Conservation (phyloP, 2,329 filamentous ascomycete genomes). For the Aspergillus sp. region DNA sequence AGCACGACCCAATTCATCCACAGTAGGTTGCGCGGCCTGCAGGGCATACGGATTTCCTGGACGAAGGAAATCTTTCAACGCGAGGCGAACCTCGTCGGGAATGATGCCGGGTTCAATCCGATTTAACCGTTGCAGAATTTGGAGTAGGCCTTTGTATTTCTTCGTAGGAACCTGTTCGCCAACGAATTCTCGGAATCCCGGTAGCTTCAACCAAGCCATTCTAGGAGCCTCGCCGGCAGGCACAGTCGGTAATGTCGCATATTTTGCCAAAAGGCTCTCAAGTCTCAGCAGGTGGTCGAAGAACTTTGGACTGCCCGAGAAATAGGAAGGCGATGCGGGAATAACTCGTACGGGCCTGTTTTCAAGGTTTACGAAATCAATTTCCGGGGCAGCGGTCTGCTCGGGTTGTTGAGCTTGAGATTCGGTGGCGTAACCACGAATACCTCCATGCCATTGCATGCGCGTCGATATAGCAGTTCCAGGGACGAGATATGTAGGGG, state of each 20-base stretch:
- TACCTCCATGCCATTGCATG: conserved; percentile 17
- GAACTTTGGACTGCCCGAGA: conserved; percentile 80
- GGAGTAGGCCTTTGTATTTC: conserved; percentile 75
- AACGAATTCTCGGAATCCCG: conserved; percentile 69
- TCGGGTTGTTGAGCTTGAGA: conserved; percentile 10
- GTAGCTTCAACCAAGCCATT: conserved; percentile 76
- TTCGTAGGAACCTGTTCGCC: conserved; percentile 73
- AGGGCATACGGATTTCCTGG: conserved; percentile 70
- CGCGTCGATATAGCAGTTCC: conserved; percentile 13
- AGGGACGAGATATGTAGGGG: conserved; percentile 17
- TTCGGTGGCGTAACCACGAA: conserved; percentile 32
- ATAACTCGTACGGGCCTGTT: conserved; percentile 67
- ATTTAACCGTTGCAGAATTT: conserved; percentile 76
- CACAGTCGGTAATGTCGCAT: conserved; percentile 70
- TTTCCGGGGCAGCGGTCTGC: conserved; percentile 30
- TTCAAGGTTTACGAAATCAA: conserved; percentile 31
- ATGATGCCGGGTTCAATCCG: conserved; percentile 77
- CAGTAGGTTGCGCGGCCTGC: conserved; percentile 57
- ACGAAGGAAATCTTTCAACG: conserved; percentile 70
- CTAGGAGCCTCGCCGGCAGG: conserved; percentile 65
- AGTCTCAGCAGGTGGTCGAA: conserved; percentile 79
- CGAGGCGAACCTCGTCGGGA: conserved; percentile 65
- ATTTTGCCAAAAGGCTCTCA: conserved; percentile 68
- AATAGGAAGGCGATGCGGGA: conserved; percentile 89
- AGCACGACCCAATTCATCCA: conserved; percentile 77